These are phyloP conservation scores for Ceratocystis ficicola DNA, from an alignment of 2,329 filamentous ascomycete genomes.

Conservation along the genomic window DNA sequence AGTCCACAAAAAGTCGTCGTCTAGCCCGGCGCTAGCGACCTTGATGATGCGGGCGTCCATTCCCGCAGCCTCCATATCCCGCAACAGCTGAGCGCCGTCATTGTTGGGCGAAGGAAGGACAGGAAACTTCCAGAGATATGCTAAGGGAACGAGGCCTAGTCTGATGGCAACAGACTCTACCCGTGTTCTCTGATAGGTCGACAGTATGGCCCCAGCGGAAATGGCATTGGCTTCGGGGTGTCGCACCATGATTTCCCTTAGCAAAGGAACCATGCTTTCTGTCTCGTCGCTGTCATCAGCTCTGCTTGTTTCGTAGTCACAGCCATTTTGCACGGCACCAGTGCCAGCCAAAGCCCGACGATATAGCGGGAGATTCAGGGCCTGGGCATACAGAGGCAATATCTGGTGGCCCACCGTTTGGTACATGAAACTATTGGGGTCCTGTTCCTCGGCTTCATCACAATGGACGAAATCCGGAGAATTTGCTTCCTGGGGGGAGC, in stretches of 20 bases:
- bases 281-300: slow-evolving; percentile 58
- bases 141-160: slow-evolving; percentile 68
- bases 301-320: slow-evolving; percentile 48
- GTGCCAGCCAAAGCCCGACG: slow-evolving; percentile 60
- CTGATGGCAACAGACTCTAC: slow-evolving; percentile 83
- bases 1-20: slow-evolving; percentile 67
- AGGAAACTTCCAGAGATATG: slow-evolving; percentile 88
- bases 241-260: slow-evolving; percentile 50
- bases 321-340: slow-evolving; percentile 53
- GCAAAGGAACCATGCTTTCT: slow-evolving; percentile 67
- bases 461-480: slow-evolving; percentile 14
- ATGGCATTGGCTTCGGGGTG: slow-evolving; percentile 79
- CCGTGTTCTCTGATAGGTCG: slow-evolving; percentile 90
- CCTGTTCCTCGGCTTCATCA: slow-evolving; percentile 27
- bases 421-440: slow-evolving; percentile 98
- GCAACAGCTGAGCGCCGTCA: slow-evolving; percentile 49
- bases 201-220: slow-evolving; percentile 82
- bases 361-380: slow-evolving; percentile 72
- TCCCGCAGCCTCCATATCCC: slow-evolving; percentile 66
- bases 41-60: slow-evolving; percentile 90
- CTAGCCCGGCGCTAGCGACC: slow-evolving; percentile 79
- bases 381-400: slow-evolving; percentile 70
- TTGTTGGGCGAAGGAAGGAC: slow-evolving; percentile 43
- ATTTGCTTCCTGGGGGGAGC: slow-evolving; percentile 19
- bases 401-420: slow-evolving; percentile 88